These are phyloP conservation scores for Cladophialophora psammophila DNA, from an alignment of 2,329 filamentous ascomycete genomes.

Conservation along the genomic window DNA sequence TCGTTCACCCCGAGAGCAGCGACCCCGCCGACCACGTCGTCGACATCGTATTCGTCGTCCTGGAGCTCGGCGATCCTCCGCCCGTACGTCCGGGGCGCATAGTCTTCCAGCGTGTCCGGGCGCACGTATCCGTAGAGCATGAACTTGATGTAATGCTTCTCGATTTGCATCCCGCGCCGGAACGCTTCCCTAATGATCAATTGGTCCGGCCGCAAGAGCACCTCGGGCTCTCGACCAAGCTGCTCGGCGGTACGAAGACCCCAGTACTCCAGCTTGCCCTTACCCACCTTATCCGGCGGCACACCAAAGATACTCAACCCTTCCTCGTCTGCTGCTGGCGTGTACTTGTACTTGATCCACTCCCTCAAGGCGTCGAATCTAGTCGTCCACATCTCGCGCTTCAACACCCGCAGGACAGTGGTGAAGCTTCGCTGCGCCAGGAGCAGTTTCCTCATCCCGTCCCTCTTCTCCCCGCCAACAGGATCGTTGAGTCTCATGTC, in stretches of 20 bases:
- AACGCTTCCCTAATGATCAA: constrained; percentile 42
- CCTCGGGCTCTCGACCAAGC: constrained; percentile 21
- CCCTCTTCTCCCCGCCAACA: constrained; percentile 57
- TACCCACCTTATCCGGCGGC: constrained; percentile 60
- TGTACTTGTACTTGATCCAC: constrained; percentile 65
- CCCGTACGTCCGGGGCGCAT: constrained; percentile 56
- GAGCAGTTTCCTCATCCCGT: constrained; percentile 63
- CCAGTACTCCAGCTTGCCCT: constrained; percentile 64
- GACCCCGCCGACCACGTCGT: constrained; percentile 38
- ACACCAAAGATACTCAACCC: constrained; percentile 56
- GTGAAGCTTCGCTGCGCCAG: constrained; percentile 65
- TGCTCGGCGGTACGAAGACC: constrained; percentile 44
- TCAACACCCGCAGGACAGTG: constrained; percentile 67
- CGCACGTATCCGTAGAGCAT: constrained; percentile 67
- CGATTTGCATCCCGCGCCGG: constrained; percentile 35
- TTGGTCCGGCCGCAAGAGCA: constrained; percentile 42
- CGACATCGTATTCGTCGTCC: constrained; percentile 38
- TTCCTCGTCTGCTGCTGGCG: constrained; percentile 42
- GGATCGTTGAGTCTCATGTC: constrained; percentile 74
- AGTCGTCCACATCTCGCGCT: constrained; percentile 60
- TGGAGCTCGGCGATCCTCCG: constrained; percentile 30
- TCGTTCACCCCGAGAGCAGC: constrained; percentile 33
- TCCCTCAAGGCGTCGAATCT: constrained; percentile 50
- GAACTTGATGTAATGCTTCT: constrained; percentile 36
- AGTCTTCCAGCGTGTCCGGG: constrained; percentile 58